A percentile compares a stretch with the other conserved stretches of the same genome.
These are phyloP conservation scores for Melanomma pulvis-pyrius DNA, from an alignment of 495 filamentous ascomycete species.

Conservation along the genomic window DNA sequence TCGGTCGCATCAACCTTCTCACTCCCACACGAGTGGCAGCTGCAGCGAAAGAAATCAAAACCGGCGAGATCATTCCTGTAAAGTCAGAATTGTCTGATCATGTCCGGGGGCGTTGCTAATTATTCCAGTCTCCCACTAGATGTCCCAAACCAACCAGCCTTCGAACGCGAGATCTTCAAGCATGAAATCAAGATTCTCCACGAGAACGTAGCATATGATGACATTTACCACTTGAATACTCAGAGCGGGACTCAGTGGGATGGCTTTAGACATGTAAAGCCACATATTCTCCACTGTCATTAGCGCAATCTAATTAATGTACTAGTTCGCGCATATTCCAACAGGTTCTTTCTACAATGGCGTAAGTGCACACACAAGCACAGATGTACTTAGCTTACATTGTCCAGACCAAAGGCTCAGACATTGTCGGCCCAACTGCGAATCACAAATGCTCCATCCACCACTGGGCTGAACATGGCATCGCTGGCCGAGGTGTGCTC, in stretches of 20 bases:
- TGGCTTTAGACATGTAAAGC: constrained; percentile 64
- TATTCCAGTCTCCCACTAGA: constrained; percentile 54
- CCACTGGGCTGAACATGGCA: constrained; percentile 56
- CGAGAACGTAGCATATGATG: constrained; percentile 61
- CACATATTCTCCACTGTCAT: not conserved
- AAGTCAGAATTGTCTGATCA: constrained; percentile 44
- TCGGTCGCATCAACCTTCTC: constrained; percentile 61
- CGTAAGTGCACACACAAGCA: constrained; percentile 1
- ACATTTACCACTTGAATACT: constrained; percentile 74
- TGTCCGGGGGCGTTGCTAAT: not conserved
- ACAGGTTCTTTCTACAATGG: constrained; percentile 57
- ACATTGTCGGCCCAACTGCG: constrained; percentile 57
- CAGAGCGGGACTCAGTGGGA: constrained; percentile 81
- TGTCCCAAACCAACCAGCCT: constrained; percentile 55
- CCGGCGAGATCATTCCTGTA: constrained; percentile 53
- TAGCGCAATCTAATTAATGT: not conserved
- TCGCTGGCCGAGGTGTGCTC: constrained; percentile 61
- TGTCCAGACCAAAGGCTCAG: constrained; percentile 48
- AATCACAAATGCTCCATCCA: constrained; percentile 57
- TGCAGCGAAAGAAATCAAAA: constrained; percentile 56
- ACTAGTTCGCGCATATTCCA: constrained; percentile 42
- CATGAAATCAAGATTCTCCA: constrained; percentile 59
- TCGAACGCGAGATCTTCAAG: constrained; percentile 59
- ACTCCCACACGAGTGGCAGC: constrained; percentile 58
- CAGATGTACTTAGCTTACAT: not conserved